Base-by-base conservation (phyloP, 208 protist genomes). In the Porcisia hertigi region DNA sequence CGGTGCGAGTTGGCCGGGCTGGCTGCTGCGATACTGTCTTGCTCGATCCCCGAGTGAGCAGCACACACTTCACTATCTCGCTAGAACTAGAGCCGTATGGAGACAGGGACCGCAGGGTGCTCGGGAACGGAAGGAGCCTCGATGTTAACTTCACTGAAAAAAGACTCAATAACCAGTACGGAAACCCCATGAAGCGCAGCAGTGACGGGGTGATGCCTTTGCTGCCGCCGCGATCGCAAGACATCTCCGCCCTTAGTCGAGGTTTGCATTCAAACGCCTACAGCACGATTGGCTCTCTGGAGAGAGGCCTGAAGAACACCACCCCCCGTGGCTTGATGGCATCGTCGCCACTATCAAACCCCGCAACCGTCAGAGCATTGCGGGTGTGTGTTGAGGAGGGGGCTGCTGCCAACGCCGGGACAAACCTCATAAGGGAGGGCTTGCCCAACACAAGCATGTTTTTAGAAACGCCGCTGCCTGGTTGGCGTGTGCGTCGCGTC, bases 31-130 rank as follows among this genome's bases (percentile, higher is more conserved):
- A 92, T 62, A 63, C 89, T 34, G 71, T 88, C 41, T 6, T 93
- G 30, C 45, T 72, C 30, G 79, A 88, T 57, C 65, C 80, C 41
- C 67, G 79, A 1, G 81, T 94, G 47, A 93, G 88, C 69, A 73
- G 73, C 18, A 66, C 84, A 23, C 90, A 94, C 73, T 94, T 92
- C 72, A 83, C 77, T 6, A 83, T 94, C 49, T 76, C 71, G 34
- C 70, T 89, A 12, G 82, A 86, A 71, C 73, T 86, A 20, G 87
- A 93, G 71, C 79, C 73, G 8, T 60, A 67, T 57, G 73, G 58
- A 11, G 34, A 52, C 57, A 43, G 34, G 30, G 14, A 14, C 30
- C 43, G 53, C 5, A 53, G 23, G 14, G 5, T 54, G 41, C 8
- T 30, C 39, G 14, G 65, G 25, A 41, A 45, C 20, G 49, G 41